Evolutionary conservation across 176 grass and related monocot species (phyloP).

Genomic region (Lolium multiflorum): DNA sequence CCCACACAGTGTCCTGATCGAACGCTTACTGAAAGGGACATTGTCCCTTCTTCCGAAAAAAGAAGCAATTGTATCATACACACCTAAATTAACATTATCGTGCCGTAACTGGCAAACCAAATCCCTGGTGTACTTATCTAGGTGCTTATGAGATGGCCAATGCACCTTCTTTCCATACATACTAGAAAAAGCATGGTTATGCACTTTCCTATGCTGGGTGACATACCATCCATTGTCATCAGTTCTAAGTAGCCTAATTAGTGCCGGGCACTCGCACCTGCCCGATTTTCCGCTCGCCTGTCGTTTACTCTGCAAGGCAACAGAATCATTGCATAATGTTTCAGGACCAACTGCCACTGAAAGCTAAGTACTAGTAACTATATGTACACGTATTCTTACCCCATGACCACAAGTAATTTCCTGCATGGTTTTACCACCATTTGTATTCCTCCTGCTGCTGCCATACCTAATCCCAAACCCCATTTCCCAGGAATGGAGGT

Average conservation of each 20-base stretch:
- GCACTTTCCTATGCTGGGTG: conserved; percentile 28
- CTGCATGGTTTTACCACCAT: conserved; percentile 25
- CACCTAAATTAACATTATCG: conserved; percentile 15
- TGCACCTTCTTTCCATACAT: conserved; percentile 3
- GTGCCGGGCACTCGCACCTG: background rate
- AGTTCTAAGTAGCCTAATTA: conserved; percentile 29
- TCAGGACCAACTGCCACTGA: background rate
- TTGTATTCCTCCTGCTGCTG: conserved; percentile 9
- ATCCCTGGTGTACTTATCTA: conserved; percentile 27
- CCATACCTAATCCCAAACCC: conserved; percentile 12
- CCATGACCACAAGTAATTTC: conserved; percentile 19
- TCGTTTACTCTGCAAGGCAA: conserved; percentile 19
- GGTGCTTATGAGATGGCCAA: conserved; percentile 30
- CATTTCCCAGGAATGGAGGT: conserved; percentile 25
- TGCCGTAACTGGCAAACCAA: conserved; percentile 13
- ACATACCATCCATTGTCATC: conserved; percentile 22
- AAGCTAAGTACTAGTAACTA: background rate
- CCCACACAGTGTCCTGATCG: conserved; percentile 17
- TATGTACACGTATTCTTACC: conserved; percentile 4
- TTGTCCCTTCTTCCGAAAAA: conserved; percentile 24
- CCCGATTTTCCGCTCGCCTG: background rate
- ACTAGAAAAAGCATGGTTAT: background rate
- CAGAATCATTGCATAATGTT: conserved; percentile 8
- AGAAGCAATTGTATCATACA: conserved; percentile 21
- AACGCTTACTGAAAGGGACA: conserved; percentile 25